Conservation (phyloP, 208 protist species). For the Strigomonas galati region DNA sequence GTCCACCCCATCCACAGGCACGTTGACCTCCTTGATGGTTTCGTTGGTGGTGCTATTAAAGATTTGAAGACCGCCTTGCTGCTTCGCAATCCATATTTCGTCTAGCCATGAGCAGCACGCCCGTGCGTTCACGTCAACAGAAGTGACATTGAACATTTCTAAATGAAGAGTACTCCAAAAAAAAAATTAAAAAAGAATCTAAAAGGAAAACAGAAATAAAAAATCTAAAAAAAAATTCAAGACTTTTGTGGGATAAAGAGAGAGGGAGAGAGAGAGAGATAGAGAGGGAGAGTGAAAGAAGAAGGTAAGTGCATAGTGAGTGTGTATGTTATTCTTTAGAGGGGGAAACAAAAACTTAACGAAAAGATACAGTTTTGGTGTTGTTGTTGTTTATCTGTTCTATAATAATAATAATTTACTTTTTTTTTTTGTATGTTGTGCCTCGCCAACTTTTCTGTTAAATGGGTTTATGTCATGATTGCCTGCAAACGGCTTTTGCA, state of each 20-base stretch:
- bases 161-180: neutral
- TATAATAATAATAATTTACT: too few species aligned
- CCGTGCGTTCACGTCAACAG: conserved; percentile 29
- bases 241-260: neutral
- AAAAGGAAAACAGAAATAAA: neutral
- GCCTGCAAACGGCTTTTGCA: too few species aligned
- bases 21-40: conserved; percentile 20
- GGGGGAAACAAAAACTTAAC: too few species aligned
- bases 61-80: conserved; percentile 53
- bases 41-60: conserved; percentile 27
- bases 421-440: too few species aligned
- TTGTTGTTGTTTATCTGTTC: too few species aligned
- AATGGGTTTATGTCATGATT: too few species aligned
- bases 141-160: conserved; percentile 19
- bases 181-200: neutral
- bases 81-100: conserved; percentile 67
- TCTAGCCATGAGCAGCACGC: conserved; percentile 51
- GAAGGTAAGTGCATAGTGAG: too few species aligned
- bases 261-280: conserved; percentile 8
- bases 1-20: conserved; percentile 19
- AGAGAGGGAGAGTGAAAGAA: too few species aligned
- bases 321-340: too few species aligned
- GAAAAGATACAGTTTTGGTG: too few species aligned
- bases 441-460: too few species aligned
- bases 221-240: neutral